Percentiles rank a stretch among this genome's conserved stretches.
Evolutionary conservation across 139 green algal genomes (phyloP).

Genomic region (Chlorella sp.): DNA sequence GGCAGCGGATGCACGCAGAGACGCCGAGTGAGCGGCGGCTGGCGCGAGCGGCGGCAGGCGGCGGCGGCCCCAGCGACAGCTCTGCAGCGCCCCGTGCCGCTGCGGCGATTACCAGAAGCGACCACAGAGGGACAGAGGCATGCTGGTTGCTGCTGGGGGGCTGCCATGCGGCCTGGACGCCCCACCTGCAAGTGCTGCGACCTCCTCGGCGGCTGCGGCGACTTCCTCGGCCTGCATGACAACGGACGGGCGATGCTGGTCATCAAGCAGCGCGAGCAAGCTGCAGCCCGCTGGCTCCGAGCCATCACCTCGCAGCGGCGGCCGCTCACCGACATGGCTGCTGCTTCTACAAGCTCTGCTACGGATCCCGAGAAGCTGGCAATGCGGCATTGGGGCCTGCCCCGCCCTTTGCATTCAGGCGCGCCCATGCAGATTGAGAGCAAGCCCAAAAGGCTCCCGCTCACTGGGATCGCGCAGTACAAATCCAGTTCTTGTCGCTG

Average conservation of each 20-base stretch:
- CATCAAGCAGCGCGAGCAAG: neutral
- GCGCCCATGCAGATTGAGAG: no score
- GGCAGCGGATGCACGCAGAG: neutral
- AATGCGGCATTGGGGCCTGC: no score
- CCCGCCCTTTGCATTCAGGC: no score
- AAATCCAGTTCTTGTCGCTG: no score
- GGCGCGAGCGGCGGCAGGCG: neutral
- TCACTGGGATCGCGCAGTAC: no score
- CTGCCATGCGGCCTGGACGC: neutral
- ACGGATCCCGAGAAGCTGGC: no score
- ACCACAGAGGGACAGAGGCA: neutral
- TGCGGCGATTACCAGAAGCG: no score
- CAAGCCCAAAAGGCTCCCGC: no score
- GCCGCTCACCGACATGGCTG: conserved; percentile 10
- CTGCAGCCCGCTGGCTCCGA: neutral
- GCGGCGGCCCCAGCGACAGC: neutral
- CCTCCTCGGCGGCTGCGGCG: conserved; percentile 35
- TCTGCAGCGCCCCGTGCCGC: neutral
- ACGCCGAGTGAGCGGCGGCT: no score
- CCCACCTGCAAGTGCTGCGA: conserved; percentile 51
- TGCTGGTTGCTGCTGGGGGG: neutral
- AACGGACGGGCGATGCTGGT: no score
- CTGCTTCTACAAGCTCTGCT: neutral
- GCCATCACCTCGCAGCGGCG: conserved; percentile 15
- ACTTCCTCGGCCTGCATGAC: conserved; percentile 27